Evolutionary conservation across 2,329 filamentous ascomycete genomes (phyloP), one percentile per base, ranked within the genome.

Genomic region (Fusarium annulatum): DNA sequence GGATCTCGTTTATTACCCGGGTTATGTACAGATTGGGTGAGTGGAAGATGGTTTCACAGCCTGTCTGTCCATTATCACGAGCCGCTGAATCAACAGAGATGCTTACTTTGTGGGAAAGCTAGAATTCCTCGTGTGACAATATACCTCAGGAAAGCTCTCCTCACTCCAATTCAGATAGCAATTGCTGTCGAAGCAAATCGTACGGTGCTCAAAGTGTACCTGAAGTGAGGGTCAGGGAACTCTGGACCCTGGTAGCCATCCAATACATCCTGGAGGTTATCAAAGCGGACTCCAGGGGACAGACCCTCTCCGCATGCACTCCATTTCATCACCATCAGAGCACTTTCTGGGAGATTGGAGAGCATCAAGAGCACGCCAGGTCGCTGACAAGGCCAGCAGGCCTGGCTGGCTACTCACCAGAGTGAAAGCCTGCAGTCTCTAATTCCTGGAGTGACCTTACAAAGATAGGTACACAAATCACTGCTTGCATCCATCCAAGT

Each of bases 231-330:
- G 56, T 34, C 52, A 67, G 51, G 67, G 36, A 64, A 28, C 34
- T 65, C 48, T 53, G 43, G 42, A 69, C 55, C 64, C 69, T 45
- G 49, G 53, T 41, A 55, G 19, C 46, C 60, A 55, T 42, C 28
- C 67, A 57, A 46, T 53, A 39, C 26, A 71, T 62, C 71, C 71
- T 62, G 55, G 71, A 55, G 43, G 45, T 53, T 67, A 67, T 59
- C 57, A 67, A 72, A 60, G 71, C 71, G 71, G 60, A 51, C 60
- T 46, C 48, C 52, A 74, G 71, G 67, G 67, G 56, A 74, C 60
- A 48, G 59, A 43, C 52, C 64, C 60, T 55, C 61, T 70, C 45
- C 64, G 43, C 28, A 66, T 62, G 59, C 60, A 65, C 64, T 67
- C 62, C 48, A 73, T 73, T 67, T 41, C 52, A 71, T 68, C 42